Evolutionary conservation across 2,329 filamentous ascomycete species (phyloP), one percentile per base, ranked within the genome.

Genomic region (Tolypocladium capitatum): DNA sequence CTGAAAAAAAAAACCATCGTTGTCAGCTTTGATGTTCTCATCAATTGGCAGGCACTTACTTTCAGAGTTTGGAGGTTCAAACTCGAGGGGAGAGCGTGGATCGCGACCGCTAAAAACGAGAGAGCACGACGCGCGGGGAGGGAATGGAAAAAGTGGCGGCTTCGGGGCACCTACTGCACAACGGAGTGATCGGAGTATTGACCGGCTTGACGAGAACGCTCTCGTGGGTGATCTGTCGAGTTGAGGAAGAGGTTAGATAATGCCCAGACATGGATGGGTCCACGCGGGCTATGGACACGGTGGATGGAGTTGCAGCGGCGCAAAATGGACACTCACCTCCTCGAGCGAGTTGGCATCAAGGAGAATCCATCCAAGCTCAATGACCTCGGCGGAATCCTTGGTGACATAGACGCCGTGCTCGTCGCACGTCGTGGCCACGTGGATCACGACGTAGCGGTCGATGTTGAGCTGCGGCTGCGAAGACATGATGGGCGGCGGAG

Each of bases 351-450:
- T 92, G 56, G 88, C 84, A 65, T 96, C 90, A 53, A 96, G 76
- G 61, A 98, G 72, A 63, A 97, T 95, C 92, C 92, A 98, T 54
- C 91, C 92, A 64, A 98, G 78, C 78, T 98, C 92, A 68, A 98
- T 98, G 56, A 98, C 92, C 73, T 98, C 92, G 53, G 92, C 92
- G 50, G 92, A 97, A 70, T 98, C 92, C 71, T 97, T 97, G 51
- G 92, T 98, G 50, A 98, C 92, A 68, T 98, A 98, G 56, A 98
- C 92, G 53, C 92, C 92, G 70, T 98, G 92, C 68, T 98, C 92
- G 68, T 98, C 92, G 71, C 92, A 98, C 58, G 92, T 98, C 33
- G 92, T 98, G 54, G 92, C 92, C 63, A 97, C 91, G 69, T 98
- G 92, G 66, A 97, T 95, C 62, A 98, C 87, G 56, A 96, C 85